A percentile compares a stretch with the other conserved stretches of the same genome.
phyloP scores from a whole-genome alignment of 1,284 basidiomycete species.

The Puccinia polysora region DNA sequence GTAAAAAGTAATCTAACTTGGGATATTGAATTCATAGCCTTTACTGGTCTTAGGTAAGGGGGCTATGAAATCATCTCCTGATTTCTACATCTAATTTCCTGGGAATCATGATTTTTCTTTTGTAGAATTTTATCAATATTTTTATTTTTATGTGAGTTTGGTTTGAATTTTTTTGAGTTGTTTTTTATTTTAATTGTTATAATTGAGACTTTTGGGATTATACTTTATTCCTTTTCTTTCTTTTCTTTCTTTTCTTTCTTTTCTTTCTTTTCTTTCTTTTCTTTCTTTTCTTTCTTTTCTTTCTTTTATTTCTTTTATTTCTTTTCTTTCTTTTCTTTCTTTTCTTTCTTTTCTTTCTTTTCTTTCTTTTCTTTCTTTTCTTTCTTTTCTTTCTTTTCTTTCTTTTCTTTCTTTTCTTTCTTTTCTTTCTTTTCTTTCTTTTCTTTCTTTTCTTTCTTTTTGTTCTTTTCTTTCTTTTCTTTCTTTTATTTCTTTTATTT shows the following conservation, averaged over 20 bases:
- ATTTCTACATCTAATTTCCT: too few relatives aligned
- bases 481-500: neutral
- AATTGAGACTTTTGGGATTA: too few relatives aligned
- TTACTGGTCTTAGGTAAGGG: too few relatives aligned
- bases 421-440: neutral
- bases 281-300: neutral
- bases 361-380: neutral
- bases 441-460: neutral
- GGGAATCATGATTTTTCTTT: too few relatives aligned
- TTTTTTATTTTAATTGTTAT: too few relatives aligned
- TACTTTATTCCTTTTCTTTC: neutral
- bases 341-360: neutral
- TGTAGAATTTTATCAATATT: too few relatives aligned
- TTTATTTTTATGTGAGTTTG: too few relatives aligned
- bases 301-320: neutral
- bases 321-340: neutral
- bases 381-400: neutral
- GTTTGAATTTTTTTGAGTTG: too few relatives aligned
- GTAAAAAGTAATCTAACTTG: too few relatives aligned
- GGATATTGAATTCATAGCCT: too few relatives aligned
- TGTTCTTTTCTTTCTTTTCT: neutral
- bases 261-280: neutral
- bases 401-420: neutral
- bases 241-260: neutral
- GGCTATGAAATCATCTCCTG: too few relatives aligned